A percentile compares a stretch with the other conserved stretches of the same genome.
phyloP scores from a whole-genome alignment of 106 monocot species.

The Platanthera guangdongensis region DNA sequence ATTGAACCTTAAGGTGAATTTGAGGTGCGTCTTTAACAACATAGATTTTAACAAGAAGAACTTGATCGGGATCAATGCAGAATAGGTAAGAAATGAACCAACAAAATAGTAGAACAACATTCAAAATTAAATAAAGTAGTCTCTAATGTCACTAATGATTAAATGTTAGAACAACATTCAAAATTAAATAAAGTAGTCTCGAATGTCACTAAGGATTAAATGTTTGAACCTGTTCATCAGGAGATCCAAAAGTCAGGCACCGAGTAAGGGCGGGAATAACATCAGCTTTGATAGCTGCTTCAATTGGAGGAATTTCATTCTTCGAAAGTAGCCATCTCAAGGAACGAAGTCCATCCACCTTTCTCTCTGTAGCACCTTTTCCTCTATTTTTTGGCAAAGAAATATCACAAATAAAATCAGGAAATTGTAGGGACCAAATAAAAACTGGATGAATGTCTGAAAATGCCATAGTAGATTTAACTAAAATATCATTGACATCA shows the following conservation, averaged over 20 bases:
- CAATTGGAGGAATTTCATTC: constrained; percentile 78
- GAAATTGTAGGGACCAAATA: not conserved
- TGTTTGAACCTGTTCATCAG: constrained; percentile 77
- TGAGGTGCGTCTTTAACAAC: too few species aligned
- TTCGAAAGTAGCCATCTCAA: constrained; percentile 82
- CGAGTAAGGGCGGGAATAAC: constrained; percentile 68
- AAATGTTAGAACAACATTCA: constrained; percentile 21
- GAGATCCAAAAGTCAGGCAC: constrained; percentile 84
- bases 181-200: not conserved
- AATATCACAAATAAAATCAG: not conserved
- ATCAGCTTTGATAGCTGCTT: constrained; percentile 72
- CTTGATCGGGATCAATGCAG: not conserved
- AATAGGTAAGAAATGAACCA: not conserved
- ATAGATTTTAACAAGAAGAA: not conserved
- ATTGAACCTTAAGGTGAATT: too few species aligned
- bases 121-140: not conserved
- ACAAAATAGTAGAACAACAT: not conserved
- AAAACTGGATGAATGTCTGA: not conserved
- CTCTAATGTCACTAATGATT: not conserved
- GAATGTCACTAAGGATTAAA: not conserved
- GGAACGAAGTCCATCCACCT: constrained; percentile 50
- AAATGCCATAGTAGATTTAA: not conserved
- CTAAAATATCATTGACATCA: not conserved
- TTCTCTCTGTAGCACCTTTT: constrained; percentile 59
- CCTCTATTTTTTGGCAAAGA: constrained; percentile 36